These are phyloP conservation scores for Vicia sativa DNA, from an alignment of 306 rosid genomes.

Conservation along the genomic window DNA sequence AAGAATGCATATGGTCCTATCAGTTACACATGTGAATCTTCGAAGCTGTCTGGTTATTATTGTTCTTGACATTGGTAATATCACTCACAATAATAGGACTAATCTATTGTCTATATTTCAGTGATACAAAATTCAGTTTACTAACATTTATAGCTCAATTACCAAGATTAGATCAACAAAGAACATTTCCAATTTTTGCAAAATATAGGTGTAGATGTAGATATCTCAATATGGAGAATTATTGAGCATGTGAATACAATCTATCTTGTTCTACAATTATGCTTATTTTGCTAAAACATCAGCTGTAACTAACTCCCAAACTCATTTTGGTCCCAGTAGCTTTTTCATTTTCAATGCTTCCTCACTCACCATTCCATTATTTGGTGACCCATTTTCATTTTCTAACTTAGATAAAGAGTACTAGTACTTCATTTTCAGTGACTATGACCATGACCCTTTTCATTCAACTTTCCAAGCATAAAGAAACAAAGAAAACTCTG, in stretches of 20 bases:
- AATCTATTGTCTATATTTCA: conserved; percentile 25
- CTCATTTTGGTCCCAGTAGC: conserved; percentile 50
- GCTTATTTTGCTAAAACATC: conserved; percentile 63
- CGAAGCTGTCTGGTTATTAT: conserved; percentile 11
- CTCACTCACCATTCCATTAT: conserved; percentile 46
- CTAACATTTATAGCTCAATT: conserved; percentile 46
- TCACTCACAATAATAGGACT: conserved; percentile 38
- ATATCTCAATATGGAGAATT: conserved; percentile 50
- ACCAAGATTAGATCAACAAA: conserved; percentile 68
- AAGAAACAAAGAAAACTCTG: conserved; percentile 83
- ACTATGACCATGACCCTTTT: conserved; percentile 6
- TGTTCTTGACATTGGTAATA: conserved; percentile 33
- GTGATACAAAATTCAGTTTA: conserved; percentile 44
- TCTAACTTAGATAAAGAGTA: conserved; percentile 23
- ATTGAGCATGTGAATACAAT: conserved; percentile 56
- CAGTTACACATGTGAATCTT: neutral
- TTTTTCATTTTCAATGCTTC: conserved; percentile 36
- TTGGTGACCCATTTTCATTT: conserved; percentile 42
- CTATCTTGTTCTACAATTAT: conserved; percentile 62
- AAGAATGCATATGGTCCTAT: conserved; percentile 23
- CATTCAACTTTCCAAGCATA: conserved; percentile 90
- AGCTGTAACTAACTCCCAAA: conserved; percentile 58
- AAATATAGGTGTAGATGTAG: conserved; percentile 34
- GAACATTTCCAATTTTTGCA: conserved; percentile 44
- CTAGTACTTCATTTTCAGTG: no score